These are phyloP conservation scores for Lobosporangium transversale DNA, from an alignment of 192 early-diverging fungal species.

Conservation along the genomic window DNA sequence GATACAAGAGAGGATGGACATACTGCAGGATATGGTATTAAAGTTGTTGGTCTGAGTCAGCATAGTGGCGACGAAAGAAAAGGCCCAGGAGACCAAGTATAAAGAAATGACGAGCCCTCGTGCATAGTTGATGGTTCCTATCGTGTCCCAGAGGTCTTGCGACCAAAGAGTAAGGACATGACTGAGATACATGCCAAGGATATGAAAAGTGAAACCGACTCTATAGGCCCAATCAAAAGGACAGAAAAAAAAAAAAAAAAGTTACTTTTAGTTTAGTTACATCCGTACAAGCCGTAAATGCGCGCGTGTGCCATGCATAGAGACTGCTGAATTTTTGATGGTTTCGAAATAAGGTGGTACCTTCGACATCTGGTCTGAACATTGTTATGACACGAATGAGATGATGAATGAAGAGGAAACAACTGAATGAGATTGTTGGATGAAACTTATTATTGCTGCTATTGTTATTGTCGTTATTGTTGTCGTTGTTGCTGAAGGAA, in stretches of 20 bases:
- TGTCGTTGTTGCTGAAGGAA: background rate
- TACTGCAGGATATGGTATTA: slow-evolving; percentile 16
- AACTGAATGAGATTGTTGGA: no score
- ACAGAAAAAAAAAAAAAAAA: no score
- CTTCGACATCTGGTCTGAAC: no score
- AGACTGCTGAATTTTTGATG: background rate
- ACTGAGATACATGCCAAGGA: slow-evolving; percentile 25
- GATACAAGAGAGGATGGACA: slow-evolving; percentile 43
- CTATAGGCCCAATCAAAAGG: background rate
- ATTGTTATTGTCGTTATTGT: no score
- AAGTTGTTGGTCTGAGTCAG: slow-evolving; percentile 38
- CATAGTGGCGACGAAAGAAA: slow-evolving; percentile 42
- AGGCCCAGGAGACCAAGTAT: slow-evolving; percentile 55
- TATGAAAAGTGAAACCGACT: slow-evolving; percentile 23
- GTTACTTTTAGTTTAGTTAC: no score
- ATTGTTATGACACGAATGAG: no score
- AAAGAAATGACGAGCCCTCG: slow-evolving; percentile 52
- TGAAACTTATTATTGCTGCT: no score
- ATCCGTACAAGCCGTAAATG: background rate
- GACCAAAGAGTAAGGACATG: slow-evolving; percentile 32
- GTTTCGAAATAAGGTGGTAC: no score
- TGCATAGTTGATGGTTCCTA: slow-evolving; percentile 52
- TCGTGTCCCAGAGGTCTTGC: slow-evolving; percentile 32
- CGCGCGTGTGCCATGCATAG: background rate
- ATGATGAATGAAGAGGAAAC: no score